Evolutionary conservation across 202 grass and related monocot genomes (phyloP).

Genomic region (Digitaria exilis): DNA sequence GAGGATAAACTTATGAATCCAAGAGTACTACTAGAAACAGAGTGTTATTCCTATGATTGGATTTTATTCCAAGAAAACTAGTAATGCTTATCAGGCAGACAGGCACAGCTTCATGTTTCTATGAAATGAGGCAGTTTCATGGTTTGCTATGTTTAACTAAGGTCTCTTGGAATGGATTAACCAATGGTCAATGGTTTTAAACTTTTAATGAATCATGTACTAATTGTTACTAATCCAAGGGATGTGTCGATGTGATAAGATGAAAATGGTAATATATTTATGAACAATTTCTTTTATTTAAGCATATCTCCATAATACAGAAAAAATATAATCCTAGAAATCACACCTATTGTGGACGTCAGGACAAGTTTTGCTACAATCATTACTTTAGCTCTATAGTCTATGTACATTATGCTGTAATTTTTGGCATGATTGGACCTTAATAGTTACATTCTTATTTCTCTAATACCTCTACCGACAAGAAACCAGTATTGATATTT

Average conservation of each 20-base stretch:
- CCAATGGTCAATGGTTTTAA: background rate
- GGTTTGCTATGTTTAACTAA: background rate
- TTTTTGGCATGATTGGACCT: background rate
- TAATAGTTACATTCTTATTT: background rate
- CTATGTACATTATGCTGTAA: background rate
- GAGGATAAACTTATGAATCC: slow-evolving; percentile 57
- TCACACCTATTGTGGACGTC: background rate
- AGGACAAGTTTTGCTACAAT: background rate
- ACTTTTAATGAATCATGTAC: background rate
- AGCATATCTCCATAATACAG: background rate
- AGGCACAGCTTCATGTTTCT: background rate
- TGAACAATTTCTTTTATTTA: background rate
- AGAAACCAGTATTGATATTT: background rate
- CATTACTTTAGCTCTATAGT: background rate
- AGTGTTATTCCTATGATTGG: slow-evolving; percentile 49
- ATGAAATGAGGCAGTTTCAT: background rate
- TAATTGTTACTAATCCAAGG: background rate
- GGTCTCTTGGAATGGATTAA: background rate
- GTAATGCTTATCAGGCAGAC: slow-evolving; percentile 50
- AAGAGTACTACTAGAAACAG: slow-evolving; percentile 41
- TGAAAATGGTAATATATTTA: background rate
- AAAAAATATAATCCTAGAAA: background rate
- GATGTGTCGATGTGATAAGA: background rate
- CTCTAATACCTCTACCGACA: too few relatives aligned
- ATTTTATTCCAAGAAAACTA: slow-evolving; percentile 53